Base-by-base conservation (phyloP, 2,329 filamentous ascomycete genomes). In the Fonsecaea multimorphosa region DNA sequence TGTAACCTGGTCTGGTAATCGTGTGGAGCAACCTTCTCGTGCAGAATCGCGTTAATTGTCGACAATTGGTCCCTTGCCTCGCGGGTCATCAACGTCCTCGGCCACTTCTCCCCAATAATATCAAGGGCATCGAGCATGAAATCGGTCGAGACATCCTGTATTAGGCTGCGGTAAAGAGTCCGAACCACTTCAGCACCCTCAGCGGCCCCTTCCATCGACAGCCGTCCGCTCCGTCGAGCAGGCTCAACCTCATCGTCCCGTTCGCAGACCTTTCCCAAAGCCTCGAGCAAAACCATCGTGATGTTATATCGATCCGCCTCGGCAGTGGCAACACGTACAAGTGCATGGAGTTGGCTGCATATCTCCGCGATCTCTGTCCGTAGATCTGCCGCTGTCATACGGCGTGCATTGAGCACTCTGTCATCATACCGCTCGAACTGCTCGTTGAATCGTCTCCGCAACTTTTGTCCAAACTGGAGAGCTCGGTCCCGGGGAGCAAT, bases 401-500 rank as follows among this genome's bases (percentile, higher is more conserved):
- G 58, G 22, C 36, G 29, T 4, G 27, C 22, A 29, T n/a, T 9
- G 31, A 16, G 31, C 19, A n/a, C 52, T 34, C 57, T 44, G 8
- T 22, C 64, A 36, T 71, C 63, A 51, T 81, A 82, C 32, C 66
- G 71, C 63, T 79, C 76, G 53, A 83, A 81, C 56, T 77, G 73
- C 9, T 68, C 65, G 8, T 81, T 68, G 5, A 81, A 74, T 31
- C 75, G 75, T 54, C 76, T 72, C 62, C 76, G 74, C 12, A 78
- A 66, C 65, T 82, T 83, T 66, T 81, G 76, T 61, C 80, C 78
- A 70, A 81, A 83, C 46, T 78, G 78, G 4, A 74, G 75, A 1
- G 80, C 78, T 61, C 80, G 79, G 0, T 76, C 76, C 0, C 77
- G 76, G 2, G 77, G 68, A 0, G 79, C 77, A 74, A 77, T 76